phyloP scores from a whole-genome alignment of 1,139 yeast species.

The Suhomyces choctaworum region DNA sequence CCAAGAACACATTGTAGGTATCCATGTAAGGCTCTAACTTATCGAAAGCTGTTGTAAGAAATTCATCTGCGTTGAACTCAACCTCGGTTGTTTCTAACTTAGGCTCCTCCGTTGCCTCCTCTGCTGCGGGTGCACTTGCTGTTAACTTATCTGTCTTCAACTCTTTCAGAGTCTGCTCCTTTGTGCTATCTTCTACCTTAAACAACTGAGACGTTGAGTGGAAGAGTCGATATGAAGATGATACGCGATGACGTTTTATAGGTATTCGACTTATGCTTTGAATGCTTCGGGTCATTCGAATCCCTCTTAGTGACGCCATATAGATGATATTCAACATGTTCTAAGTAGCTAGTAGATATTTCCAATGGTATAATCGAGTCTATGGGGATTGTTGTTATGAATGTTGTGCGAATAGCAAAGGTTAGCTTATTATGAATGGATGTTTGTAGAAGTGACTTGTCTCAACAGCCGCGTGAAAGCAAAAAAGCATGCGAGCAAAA shows the following conservation, averaged over 20 bases:
- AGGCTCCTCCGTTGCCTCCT: not conserved
- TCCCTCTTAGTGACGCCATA: conserved; percentile 2
- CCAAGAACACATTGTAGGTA: conserved; percentile 47
- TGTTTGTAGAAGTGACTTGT: too few species aligned
- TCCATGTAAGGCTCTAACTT: conserved; percentile 53
- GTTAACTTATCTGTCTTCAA: not conserved
- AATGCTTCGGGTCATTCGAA: not conserved
- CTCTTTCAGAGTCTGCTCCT: conserved; percentile 3
- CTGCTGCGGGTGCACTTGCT: not conserved
- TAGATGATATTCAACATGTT: conserved; percentile 3
- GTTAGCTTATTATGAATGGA: too few species aligned
- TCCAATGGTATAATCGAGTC: too few species aligned
- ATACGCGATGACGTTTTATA: not conserved
- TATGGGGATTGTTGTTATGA: too few species aligned
- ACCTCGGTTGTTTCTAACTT: not conserved
- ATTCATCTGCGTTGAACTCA: conserved; percentile 10
- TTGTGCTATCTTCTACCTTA: conserved; percentile 1
- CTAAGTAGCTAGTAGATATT: too few species aligned
- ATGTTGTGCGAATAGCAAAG: too few species aligned
- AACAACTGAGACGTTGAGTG: conserved; percentile 1
- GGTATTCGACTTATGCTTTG: conserved; percentile 6
- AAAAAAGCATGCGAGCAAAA: conserved; percentile 9
- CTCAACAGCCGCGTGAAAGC: conserved; percentile 2
- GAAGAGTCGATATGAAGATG: not conserved
- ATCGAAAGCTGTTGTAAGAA: conserved; percentile 29